phyloP scores from a whole-genome alignment of 352 stramenopile genomes.

The Pythium oligandrum region DNA sequence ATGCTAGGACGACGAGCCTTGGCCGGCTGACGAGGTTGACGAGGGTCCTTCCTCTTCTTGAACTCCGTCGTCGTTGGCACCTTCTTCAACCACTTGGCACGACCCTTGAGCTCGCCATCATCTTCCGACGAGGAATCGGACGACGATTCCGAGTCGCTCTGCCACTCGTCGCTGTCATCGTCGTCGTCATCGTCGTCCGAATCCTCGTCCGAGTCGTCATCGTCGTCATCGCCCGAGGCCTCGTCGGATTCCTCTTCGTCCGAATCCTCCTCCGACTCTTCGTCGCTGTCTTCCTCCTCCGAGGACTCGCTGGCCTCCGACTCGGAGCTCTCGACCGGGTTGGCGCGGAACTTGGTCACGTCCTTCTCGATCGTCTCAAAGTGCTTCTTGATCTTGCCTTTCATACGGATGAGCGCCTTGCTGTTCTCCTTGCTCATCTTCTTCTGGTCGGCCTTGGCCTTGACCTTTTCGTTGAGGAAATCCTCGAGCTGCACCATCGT shows the following conservation, averaged over 20 bases:
- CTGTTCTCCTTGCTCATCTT: conserved; percentile 96
- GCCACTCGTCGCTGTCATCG: conserved; percentile 34
- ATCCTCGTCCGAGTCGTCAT: conserved; percentile 31
- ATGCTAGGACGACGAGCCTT: conserved; percentile 47
- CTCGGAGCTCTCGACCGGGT: conserved; percentile 82
- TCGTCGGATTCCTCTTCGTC: conserved; percentile 15
- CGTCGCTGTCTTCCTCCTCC: conserved; percentile 27
- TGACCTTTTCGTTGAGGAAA: conserved; percentile 86
- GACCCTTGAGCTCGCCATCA: conserved; percentile 91
- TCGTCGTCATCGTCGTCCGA: conserved; percentile 21
- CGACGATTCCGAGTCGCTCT: conserved; percentile 53
- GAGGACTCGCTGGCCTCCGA: conserved; percentile 36
- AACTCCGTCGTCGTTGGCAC: conserved; percentile 57
- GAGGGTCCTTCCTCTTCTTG: conserved; percentile 33
- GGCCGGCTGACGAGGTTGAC: conserved; percentile 22
- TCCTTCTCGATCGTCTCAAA: conserved; percentile 89
- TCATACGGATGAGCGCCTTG: conserved; percentile 96
- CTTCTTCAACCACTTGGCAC: conserved; percentile 95
- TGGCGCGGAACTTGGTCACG: conserved; percentile 88
- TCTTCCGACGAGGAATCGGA: conserved; percentile 66
- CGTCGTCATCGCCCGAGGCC: conserved; percentile 22
- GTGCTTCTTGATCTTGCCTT: conserved; percentile 96
- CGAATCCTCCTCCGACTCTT: conserved; percentile 17
- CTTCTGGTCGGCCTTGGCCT: conserved; percentile 96
- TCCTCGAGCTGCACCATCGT: conserved; percentile 94